Evolutionary conservation across 2,329 filamentous ascomycete species (phyloP), one percentile per base, ranked within the genome.

Genomic region (Teratosphaeria epicoccoides): DNA sequence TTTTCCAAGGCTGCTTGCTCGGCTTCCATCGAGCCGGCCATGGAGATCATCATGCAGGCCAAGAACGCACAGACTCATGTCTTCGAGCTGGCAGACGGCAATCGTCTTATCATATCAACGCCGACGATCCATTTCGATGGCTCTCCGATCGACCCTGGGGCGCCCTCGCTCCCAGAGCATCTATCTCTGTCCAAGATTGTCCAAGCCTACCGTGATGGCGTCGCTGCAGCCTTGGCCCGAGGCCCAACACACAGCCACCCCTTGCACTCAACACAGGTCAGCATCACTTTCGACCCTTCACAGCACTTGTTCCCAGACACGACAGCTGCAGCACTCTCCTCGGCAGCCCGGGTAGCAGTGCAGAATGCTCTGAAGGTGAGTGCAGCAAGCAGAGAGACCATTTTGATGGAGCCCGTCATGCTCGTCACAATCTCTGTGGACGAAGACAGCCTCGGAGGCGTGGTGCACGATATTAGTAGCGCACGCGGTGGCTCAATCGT

Each of bases 321-420:
- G 9, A 85, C 83, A 0, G 76, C 83, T 0, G 83, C 81, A 0
- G 85, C 74, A 59, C 77, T 75, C 67, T 89, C 80, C 63, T 88
- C 75, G 70, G 88, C 76, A 54, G 83, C 76, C 60, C 82, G 70
- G 65, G 80, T 69, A 63, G 86, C 87, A 2, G 84, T 90, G 0
- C 80, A 84, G 53, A 74, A 78, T 7, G 84, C 84, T 0, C 76
- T 97, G 1, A 78, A 79, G 48, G 76, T 81, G 17, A 81, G 83
- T 0, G 71, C 76, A 9, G 68, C 71, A 24, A 65, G 72, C 2
- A 56, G 56, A 28, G 71, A 74, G 2, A 78, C 88, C 1, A 78
- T 79, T 1, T 74, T 98, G 37, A 85, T 97, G 71, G 93, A 98
- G 65, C 93, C 93, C 1, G 87, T 98, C 50, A 96, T 97, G 88